Evolutionary conservation across 2,329 filamentous ascomycete species (phyloP).

Genomic region (Arthrobotrys sinensis): DNA sequence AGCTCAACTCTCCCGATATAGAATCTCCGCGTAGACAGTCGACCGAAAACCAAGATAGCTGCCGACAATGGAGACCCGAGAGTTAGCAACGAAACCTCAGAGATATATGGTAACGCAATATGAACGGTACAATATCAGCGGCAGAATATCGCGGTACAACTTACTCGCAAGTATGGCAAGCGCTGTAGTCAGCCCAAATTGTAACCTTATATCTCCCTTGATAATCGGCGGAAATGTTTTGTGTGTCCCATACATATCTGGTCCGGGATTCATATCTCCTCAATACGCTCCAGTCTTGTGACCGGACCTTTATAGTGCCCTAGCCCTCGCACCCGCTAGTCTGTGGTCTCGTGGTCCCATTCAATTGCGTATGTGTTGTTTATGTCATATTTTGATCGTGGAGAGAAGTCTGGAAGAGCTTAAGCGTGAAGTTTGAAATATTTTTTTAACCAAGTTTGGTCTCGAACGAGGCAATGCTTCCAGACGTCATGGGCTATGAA

Average conservation of each 20-base stretch:
- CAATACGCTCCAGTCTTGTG: neutral
- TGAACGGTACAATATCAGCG: neutral
- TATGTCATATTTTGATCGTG: conserved; percentile 28
- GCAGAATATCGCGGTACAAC: neutral
- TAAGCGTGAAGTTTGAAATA: too few species aligned
- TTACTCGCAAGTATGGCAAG: conserved; percentile 30
- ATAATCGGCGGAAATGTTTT: neutral
- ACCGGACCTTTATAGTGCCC: neutral
- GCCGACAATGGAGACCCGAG: neutral
- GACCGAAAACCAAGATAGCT: conserved; percentile 33
- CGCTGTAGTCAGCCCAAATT: conserved; percentile 17
- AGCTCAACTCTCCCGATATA: conserved; percentile 36
- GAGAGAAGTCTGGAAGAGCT: too few species aligned
- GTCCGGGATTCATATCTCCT: conserved; percentile 13
- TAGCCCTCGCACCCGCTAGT: neutral
- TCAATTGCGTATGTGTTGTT: conserved; percentile 10
- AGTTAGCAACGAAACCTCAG: neutral
- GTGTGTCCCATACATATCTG: neutral
- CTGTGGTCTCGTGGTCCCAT: too few species aligned
- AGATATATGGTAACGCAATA: neutral
- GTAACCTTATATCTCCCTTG: conserved; percentile 4
- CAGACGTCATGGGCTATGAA: too few species aligned
- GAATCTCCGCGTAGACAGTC: conserved; percentile 25
- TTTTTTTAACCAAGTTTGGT: too few species aligned
- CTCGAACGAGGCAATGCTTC: too few species aligned